Percentiles rank a stretch among this genome's conserved stretches.
Evolutionary conservation across 2,329 filamentous ascomycete species (phyloP).

Genomic region (Aspergillus nomiae): DNA sequence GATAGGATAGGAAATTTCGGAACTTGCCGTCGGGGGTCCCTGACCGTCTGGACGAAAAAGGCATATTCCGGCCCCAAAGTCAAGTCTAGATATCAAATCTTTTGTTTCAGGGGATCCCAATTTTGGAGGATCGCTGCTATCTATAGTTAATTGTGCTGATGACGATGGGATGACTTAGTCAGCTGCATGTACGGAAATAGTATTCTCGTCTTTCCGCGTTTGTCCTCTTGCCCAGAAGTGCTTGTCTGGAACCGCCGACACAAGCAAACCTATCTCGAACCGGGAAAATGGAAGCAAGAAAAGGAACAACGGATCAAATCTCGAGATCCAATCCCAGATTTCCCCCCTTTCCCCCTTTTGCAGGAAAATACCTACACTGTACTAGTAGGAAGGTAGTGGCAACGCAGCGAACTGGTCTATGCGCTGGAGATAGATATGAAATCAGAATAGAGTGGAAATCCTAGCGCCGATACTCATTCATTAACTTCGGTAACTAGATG

Average conservation of each 20-base stretch:
- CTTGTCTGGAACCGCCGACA: not conserved
- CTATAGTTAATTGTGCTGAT: not conserved
- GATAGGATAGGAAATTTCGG: slow-evolving; percentile 1
- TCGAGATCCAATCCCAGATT: not conserved
- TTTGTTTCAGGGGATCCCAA: slow-evolving; percentile 1
- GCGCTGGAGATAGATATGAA: not conserved
- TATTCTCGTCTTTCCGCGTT: not conserved
- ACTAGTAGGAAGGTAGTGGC: no score
- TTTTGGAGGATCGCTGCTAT: slow-evolving; percentile 1
- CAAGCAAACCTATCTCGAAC: no score
- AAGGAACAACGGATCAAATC: not conserved
- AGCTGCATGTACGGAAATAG: not conserved
- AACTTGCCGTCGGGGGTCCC: not conserved
- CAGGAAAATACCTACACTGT: not conserved
- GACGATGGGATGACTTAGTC: not conserved
- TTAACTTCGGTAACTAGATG: not conserved
- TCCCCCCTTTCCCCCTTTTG: not conserved
- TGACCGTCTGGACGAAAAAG: not conserved
- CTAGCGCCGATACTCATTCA: not conserved
- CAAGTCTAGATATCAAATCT: not conserved
- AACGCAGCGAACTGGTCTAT: not conserved
- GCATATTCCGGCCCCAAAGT: not conserved
- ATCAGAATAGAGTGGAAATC: not conserved
- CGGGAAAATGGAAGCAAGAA: not conserved
- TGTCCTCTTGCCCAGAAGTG: not conserved